Evolutionary conservation across 2,329 filamentous ascomycete genomes (phyloP), one percentile per base, ranked within the genome.

Genomic region (Paracoccidioides lutzii): DNA sequence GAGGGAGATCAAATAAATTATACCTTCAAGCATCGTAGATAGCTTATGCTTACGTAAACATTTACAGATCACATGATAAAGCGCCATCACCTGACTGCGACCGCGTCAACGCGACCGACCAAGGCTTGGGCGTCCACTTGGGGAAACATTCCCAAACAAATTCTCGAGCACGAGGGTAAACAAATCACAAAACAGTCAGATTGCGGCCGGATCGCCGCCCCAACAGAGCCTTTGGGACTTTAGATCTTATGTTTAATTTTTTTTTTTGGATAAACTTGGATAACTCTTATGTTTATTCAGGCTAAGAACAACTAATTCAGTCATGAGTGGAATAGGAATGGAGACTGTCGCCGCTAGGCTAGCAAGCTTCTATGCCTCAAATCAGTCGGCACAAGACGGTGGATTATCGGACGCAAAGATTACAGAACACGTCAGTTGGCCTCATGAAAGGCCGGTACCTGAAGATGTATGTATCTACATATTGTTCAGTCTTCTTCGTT

Each of bases 271-370:
- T 32, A 41, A 5, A 7, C n/a, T 41, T 42, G 38, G 28, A 8
- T 33, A 10, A 22, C 10, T 2, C 38, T 12, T 38, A 52, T 52
- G 50, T 30, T 52, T 42, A 22, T 9, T 22, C 12, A 42, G 4
- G 15, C 12, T 33, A n/a, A 14, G 22, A 42, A 30, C 7, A n/a
- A 41, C 14, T 5, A 41, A 33, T 52, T 52, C 42, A 15, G 38
- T 35, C 37, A 59, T 59, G 58, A 43, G 40, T 43, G 42, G 43
- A 9, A 51, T 33, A 22, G 71, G 71, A 57, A 77, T 81, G 73
- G 75, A 78, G 62, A 86, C 85, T 14, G 84, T 83, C 61, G 83
- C 89, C 61, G 85, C 83, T 63, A 88, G 93, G 50, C 73, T 96
- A 40, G 83, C 83, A 37, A 91, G 89, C 9, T 98, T 97, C 70